Evolutionary conservation across 345 rosid species (phyloP), one percentile per base, ranked within the genome.

Genomic region (Ceriops decandra): DNA sequence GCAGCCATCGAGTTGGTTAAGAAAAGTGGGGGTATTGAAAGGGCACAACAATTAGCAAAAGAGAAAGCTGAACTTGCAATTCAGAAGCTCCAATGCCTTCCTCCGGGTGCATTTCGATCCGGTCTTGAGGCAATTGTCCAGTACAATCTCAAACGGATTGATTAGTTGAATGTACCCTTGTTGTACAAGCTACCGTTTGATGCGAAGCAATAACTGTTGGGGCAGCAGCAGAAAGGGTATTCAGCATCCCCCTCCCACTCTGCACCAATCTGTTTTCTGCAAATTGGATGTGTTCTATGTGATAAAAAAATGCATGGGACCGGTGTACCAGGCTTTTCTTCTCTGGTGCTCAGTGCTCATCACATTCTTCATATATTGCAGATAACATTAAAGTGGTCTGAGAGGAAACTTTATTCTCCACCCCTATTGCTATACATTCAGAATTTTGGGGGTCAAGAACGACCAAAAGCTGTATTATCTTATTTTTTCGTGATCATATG

Each of bases 71-170:
- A 83, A 60, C 65, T 79, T 16, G 98, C 99, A 11, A 77, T 91
- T 54, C 80, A 81, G 83, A 91, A 73, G 76, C 86, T 95, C 7
- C 78, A 64, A 24, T 81, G 86, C 72, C 98, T 95, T 76, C 96
- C 92, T 31, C 84, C 61, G 24, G 75, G 85, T 52, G 66, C 82
- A 24, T 91, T 77, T 56, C 83, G 86, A 49, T 73, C 81, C 20
- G 90, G 91, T 60, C 89, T 95, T 2, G 88, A 90, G 80, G 88
- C 87, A 67, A 86, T 95, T 93, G 96, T 91, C 51, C 64, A 83
- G 83, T 95, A 80, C 74, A 95, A 95, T 83, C 98, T 95, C 7
- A 91, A 91, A 77, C 82, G 98, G 77, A 86, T 91, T 68, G 96
- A 86, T 73, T 95, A 85, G 63, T 9, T 32, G 21, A 9, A 32